Evolutionary conservation across 495 filamentous ascomycete species (phyloP).

Genomic region (Hypoxylon fuscum): DNA sequence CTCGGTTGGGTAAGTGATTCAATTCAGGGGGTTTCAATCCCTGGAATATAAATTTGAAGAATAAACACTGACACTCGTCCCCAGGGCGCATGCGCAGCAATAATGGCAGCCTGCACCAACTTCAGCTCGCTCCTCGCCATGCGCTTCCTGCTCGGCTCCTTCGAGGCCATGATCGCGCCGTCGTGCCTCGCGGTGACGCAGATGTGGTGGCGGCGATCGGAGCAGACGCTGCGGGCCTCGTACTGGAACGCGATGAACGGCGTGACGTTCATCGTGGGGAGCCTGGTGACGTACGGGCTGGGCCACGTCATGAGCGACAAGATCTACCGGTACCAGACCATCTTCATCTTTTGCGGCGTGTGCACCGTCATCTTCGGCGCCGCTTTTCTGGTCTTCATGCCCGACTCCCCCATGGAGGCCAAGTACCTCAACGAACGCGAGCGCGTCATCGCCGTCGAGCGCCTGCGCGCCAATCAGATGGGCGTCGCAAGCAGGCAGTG

Average conservation of each 20-base stretch:
- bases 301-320: conserved; percentile 64
- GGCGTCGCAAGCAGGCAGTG: conserved; percentile 53
- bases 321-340: conserved; percentile 67
- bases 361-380: conserved; percentile 55
- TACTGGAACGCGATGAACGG: conserved; percentile 65
- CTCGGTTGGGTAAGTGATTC: conserved; percentile 47
- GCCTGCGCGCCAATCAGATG: conserved; percentile 58
- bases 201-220: conserved; percentile 64
- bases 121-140: conserved; percentile 56
- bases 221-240: conserved; percentile 60
- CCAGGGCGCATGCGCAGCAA: conserved; percentile 47
- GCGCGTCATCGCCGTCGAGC: conserved; percentile 67
- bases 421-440: conserved; percentile 68
- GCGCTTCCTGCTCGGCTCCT: conserved; percentile 53
- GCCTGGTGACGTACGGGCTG: conserved; percentile 66
- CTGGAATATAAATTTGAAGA: too few species aligned
- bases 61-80: background rate
- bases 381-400: conserved; percentile 58
- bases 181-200: conserved; percentile 61
- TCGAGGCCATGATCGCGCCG: conserved; percentile 58
- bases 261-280: conserved; percentile 56
- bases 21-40: background rate
- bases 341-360: conserved; percentile 64
- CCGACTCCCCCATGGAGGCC: conserved; percentile 67
- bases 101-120: conserved; percentile 53